A percentile compares a stretch with the other conserved stretches of the same genome.
phyloP scores from a whole-genome alignment of 495 filamentous ascomycete genomes.

The Aeminium ludgeri region DNA sequence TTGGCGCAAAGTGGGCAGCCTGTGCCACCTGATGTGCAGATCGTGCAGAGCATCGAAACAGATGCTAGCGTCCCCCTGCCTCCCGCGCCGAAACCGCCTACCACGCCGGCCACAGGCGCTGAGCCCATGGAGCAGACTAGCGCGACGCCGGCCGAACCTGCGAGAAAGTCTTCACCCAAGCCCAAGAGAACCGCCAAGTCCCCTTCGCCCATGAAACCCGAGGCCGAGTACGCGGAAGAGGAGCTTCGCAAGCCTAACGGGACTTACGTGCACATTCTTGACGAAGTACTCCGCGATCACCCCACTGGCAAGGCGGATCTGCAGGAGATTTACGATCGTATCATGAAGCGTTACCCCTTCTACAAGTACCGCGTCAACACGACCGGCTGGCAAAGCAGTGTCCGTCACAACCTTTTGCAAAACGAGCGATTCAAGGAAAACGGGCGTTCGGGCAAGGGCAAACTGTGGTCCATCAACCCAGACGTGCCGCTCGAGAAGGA shows the following conservation, averaged over 20 bases:
- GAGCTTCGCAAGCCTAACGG: constrained; percentile 67
- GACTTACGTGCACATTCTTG: constrained; percentile 81
- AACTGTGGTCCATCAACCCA: constrained; percentile 23
- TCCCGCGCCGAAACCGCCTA: neutral
- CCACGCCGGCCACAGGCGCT: neutral
- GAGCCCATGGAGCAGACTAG: constrained; percentile 31
- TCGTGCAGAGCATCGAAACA: constrained; percentile 11
- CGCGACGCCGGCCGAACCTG: constrained; percentile 29
- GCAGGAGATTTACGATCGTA: constrained; percentile 83
- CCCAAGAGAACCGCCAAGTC: constrained; percentile 43
- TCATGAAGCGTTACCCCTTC: constrained; percentile 76
- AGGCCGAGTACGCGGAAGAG: constrained; percentile 65
- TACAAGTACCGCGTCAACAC: constrained; percentile 69
- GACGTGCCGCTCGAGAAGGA: constrained; percentile 24
- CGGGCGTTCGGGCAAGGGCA: constrained; percentile 34
- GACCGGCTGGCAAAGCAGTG: constrained; percentile 91
- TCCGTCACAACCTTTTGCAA: constrained; percentile 86
- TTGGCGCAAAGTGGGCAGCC: constrained; percentile 2
- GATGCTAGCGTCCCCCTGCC: neutral
- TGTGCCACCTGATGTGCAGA: neutral
- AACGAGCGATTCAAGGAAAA: constrained; percentile 77
- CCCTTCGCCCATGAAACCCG: constrained; percentile 54
- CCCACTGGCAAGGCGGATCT: constrained; percentile 51
- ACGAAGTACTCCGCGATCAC: constrained; percentile 69
- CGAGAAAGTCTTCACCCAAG: constrained; percentile 4